Percentiles rank a stretch among this genome's conserved stretches.
Evolutionary conservation across 2,329 filamentous ascomycete species (phyloP).

Genomic region (Cryphonectria japonica): DNA sequence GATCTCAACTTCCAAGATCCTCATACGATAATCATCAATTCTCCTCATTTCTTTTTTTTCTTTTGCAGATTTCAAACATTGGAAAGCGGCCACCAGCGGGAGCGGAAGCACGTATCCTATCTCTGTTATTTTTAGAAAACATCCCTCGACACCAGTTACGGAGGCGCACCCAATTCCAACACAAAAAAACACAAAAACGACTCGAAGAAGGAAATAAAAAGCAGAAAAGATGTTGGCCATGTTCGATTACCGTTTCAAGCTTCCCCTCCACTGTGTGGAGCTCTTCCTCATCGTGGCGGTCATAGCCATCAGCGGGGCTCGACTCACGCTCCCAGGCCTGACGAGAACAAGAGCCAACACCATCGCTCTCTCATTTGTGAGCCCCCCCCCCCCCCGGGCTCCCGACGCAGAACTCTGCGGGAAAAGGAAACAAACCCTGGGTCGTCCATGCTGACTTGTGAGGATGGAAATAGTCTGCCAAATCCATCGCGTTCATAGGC

Average conservation of each 20-base stretch:
- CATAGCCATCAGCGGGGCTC: conserved; percentile 19
- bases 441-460: background rate
- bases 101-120: background rate
- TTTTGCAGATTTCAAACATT: background rate
- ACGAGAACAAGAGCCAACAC: conserved; percentile 26
- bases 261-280: conserved; percentile 23
- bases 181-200: background rate
- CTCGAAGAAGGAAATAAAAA: background rate
- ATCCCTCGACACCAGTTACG: background rate
- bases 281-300: conserved; percentile 22
- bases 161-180: background rate
- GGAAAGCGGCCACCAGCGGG: background rate
- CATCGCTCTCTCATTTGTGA: conserved; percentile 32
- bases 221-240: conserved; percentile 6
- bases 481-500: conserved; percentile 18
- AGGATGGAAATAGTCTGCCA: conserved; percentile 32
- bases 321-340: conserved; percentile 21
- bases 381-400: background rate
- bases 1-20: background rate
- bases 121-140: background rate
- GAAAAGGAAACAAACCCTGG: background rate
- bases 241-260: conserved; percentile 24
- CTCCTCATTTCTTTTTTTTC: background rate
- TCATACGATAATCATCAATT: background rate
- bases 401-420: too few relatives aligned